These are phyloP conservation scores for Ambrosia trifida DNA, from an alignment of 129 eudicot genomes.

Conservation along the genomic window DNA sequence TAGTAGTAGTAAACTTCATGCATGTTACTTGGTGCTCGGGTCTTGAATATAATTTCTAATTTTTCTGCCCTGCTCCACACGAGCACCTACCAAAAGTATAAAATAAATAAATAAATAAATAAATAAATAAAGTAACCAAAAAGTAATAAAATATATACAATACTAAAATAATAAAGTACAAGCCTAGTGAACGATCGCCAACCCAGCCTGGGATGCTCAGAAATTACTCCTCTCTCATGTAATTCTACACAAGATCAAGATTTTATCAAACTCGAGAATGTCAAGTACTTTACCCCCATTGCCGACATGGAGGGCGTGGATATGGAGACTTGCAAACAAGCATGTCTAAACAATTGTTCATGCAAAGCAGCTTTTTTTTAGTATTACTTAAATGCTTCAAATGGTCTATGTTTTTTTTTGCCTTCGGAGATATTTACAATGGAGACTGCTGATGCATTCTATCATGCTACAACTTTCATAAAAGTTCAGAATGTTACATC, in stretches of 20 bases:
- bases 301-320: background rate
- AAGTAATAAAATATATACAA: no score
- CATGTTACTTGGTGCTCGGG: no score
- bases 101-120: no score
- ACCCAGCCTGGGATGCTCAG: background rate
- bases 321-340: conserved; percentile 13
- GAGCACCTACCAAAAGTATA: no score
- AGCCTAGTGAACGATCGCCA: background rate
- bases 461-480: background rate
- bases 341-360: conserved; percentile 5
- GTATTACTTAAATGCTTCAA: background rate
- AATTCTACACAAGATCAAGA: background rate
- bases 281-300: background rate
- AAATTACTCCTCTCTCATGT: background rate
- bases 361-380: background rate
- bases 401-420: background rate
- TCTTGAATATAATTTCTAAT: no score
- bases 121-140: no score
- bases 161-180: no score
- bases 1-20: no score
- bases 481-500: conserved; percentile 1
- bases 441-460: background rate
- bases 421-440: background rate
- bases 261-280: background rate
- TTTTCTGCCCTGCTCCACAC: no score